Evolutionary conservation across 2,329 filamentous ascomycete species (phyloP).

Genomic region (Proliferodiscus dingleyae): DNA sequence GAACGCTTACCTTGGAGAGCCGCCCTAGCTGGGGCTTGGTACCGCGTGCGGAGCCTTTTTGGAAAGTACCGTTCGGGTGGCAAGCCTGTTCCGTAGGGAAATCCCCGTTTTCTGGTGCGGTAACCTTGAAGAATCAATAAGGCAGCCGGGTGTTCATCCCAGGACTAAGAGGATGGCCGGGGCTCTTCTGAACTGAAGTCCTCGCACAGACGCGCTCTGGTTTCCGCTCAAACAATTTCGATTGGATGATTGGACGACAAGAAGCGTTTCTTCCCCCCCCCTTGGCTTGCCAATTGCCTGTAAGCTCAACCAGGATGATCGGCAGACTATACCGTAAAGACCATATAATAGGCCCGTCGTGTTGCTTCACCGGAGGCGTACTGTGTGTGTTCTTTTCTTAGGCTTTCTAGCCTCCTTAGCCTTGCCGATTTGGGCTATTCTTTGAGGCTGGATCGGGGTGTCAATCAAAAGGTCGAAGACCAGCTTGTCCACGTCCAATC

Average conservation of each 20-base stretch:
- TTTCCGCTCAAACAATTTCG: neutral
- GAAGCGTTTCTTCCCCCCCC: neutral
- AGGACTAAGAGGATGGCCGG: neutral
- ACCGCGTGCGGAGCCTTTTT: no score
- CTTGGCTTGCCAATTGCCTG: neutral
- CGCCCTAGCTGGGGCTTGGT: slow-evolving; percentile 2
- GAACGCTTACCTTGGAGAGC: slow-evolving; percentile 13
- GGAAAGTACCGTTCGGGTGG: no score
- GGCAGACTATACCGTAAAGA: neutral
- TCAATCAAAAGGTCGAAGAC: no score
- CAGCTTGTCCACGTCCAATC: no score
- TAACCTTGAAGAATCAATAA: no score
- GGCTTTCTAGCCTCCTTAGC: no score
- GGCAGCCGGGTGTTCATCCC: slow-evolving; percentile 1
- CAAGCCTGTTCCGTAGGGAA: slow-evolving; percentile 5
- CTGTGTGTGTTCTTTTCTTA: no score
- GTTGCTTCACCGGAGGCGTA: neutral
- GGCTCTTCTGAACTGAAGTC: neutral
- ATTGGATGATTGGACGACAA: neutral
- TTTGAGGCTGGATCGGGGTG: no score
- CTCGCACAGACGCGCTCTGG: slow-evolving; percentile 14
- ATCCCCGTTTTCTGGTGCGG: slow-evolving; percentile 1
- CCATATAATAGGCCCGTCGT: neutral
- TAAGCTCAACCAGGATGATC: neutral
- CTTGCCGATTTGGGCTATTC: no score